Conservation (phyloP, 495 filamentous ascomycete species). For the Lasiosphaeris hirsuta region DNA sequence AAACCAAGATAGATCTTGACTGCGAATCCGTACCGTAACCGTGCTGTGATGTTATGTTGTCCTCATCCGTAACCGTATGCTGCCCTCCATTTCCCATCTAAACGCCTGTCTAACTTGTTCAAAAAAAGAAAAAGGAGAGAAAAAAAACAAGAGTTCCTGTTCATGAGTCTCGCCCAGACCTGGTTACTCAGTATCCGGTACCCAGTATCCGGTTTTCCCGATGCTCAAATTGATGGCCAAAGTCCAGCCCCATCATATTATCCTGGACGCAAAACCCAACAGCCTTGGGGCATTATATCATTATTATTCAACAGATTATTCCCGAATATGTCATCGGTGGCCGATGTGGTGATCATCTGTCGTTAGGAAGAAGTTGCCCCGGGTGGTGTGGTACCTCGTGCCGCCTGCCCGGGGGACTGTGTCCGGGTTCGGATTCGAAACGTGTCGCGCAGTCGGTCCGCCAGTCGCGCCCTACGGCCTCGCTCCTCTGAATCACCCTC, state of each 20-base stretch:
- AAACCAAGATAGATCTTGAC: too few species aligned
- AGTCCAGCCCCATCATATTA: too few species aligned
- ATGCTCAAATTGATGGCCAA: too few species aligned
- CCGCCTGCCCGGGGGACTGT: slow-evolving; percentile 23
- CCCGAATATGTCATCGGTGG: neutral
- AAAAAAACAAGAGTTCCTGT: too few species aligned
- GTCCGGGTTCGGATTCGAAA: slow-evolving; percentile 53
- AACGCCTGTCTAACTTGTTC: neutral
- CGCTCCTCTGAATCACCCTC: slow-evolving; percentile 31
- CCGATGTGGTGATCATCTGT: neutral
- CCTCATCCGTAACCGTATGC: too few species aligned
- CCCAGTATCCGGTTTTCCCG: too few species aligned
- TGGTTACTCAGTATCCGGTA: too few species aligned
- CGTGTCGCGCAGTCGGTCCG: slow-evolving; percentile 42
- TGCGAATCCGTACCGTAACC: too few species aligned
- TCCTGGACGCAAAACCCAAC: too few species aligned
- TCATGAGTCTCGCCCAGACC: too few species aligned
- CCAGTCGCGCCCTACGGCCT: slow-evolving; percentile 41
- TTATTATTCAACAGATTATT: slow-evolving; percentile 1
- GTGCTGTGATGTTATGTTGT: too few species aligned
- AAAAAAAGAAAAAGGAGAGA: neutral
- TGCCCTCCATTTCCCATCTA: neutral
- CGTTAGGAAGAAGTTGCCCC: neutral
- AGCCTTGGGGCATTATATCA: slow-evolving; percentile 11
- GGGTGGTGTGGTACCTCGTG: neutral